Evolutionary conservation across 805 yeast genomes (phyloP), one percentile per base, ranked within the genome.

Genomic region (Schwanniomyces occidentalis): DNA sequence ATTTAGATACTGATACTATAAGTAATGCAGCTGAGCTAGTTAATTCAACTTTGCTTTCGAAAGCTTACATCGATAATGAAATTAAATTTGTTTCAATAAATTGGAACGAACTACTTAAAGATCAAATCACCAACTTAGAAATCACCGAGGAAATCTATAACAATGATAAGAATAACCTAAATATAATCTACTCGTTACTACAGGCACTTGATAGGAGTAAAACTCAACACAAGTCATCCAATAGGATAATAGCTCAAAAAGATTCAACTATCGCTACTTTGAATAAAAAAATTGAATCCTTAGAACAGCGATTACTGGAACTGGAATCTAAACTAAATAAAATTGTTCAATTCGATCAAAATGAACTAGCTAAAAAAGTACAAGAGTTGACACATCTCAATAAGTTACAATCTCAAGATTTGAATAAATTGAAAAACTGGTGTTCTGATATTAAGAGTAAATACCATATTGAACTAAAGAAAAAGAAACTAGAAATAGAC

Each of bases 111-210:
- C 47, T 67, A 22, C 42, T 52, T 8, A 40, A 36, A 3, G 62
- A 56, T 27, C 69, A 63, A 40, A 17, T 44, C 5, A 34, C 47
- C 3, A 44, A 50, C 9, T 40, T 63, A 25, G 38, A 43, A 16
- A 35, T 61, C 8, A 56, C 61, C 4, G 65, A 62, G 10, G 32
- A 35, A 9, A 28, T 63, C 15, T 68, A 61, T 37, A 52, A 59
- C 33, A 65, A 65, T 45, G 71, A 65, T 47, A 60, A 61, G 34
- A 58, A 60, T 37, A 41, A 50, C 20, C 61, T 69, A 29, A 67
- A 69, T 38, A 54, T 63, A 22, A 52, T 69, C 2, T 63, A 65
- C 41, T 56, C 66, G 8, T 53, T 55, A 20, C 37, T 52, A 24
- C 62, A 51, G 40, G 51, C 52, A 21, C 48, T 58, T n/a, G 69